phyloP scores from a whole-genome alignment of 371 early-diverging fungal species.

The Apophysomyces elegans region DNA sequence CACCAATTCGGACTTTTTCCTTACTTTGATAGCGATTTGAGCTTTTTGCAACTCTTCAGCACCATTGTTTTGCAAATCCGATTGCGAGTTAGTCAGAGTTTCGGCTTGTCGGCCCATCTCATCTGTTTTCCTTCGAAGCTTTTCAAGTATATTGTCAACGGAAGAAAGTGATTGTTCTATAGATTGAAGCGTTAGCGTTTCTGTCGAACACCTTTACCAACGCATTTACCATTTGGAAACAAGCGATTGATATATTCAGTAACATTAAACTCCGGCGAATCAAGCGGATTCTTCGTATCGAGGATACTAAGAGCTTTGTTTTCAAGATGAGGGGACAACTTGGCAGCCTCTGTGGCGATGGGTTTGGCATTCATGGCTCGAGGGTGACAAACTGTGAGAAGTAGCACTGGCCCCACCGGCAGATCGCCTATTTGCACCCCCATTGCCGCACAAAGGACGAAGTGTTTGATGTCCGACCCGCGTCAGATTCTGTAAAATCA shows the following conservation, averaged over 20 bases:
- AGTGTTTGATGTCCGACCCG: too few relatives aligned
- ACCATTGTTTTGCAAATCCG: constrained; percentile 57
- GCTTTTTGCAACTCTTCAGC: constrained; percentile 63
- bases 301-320: constrained; percentile 51
- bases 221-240: constrained; percentile 74
- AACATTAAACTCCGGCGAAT: constrained; percentile 74
- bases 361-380: constrained; percentile 11
- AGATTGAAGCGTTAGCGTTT: background rate
- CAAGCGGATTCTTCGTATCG: constrained; percentile 66
- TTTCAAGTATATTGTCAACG: constrained; percentile 68
- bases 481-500: too few relatives aligned
- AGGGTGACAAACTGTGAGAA: too few relatives aligned
- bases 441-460: too few relatives aligned
- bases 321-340: constrained; percentile 58
- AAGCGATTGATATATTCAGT: constrained; percentile 78
- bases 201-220: background rate
- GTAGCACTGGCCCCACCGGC: too few relatives aligned
- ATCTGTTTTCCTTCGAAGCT: constrained; percentile 62
- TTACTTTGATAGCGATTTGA: constrained; percentile 73
- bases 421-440: too few relatives aligned
- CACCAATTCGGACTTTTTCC: background rate
- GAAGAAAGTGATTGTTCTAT: constrained; percentile 74
- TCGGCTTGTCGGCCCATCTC: constrained; percentile 69
- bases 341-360: constrained; percentile 27
- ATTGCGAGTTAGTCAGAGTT: constrained; percentile 73